A percentile compares a stretch with the other conserved stretches of the same genome.
Evolutionary conservation across 257 asterid genomes (phyloP).

Genomic region (Sherardia arvensis): DNA sequence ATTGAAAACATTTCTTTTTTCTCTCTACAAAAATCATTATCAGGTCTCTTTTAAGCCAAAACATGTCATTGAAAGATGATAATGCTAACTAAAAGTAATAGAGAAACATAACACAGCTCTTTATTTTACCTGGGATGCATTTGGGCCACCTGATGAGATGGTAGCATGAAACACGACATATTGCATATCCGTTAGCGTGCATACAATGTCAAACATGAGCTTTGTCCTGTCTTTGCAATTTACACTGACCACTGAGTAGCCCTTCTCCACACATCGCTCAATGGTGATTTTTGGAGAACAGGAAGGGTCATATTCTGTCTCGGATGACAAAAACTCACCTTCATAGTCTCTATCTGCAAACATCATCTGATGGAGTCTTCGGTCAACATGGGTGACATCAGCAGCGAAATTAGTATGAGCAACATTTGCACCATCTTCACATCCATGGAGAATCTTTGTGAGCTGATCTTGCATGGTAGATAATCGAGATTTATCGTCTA

Average conservation of each 20-base stretch:
- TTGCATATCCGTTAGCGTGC: slow-evolving; percentile 94
- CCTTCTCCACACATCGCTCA: slow-evolving; percentile 78
- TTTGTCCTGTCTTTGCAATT: slow-evolving; percentile 88
- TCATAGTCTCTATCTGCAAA: slow-evolving; percentile 85
- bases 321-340: slow-evolving; percentile 27
- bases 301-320: slow-evolving; percentile 23
- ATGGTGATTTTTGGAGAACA: slow-evolving; percentile 49
- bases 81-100: neutral
- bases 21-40: no score
- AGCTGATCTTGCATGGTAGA: slow-evolving; percentile 75
- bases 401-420: slow-evolving; percentile 49
- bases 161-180: slow-evolving; percentile 88
- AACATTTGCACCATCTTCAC: slow-evolving; percentile 36
- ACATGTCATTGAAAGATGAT: neutral
- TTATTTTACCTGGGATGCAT: slow-evolving; percentile 64
- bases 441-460: slow-evolving; percentile 54
- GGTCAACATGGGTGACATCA: slow-evolving; percentile 71
- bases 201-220: slow-evolving; percentile 94
- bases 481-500: slow-evolving; percentile 57
- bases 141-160: slow-evolving; percentile 75
- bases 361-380: slow-evolving; percentile 88
- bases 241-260: slow-evolving; percentile 74
- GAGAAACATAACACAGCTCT: neutral
- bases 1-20: neutral
- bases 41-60: neutral